Percentiles rank a stretch among this genome's conserved stretches.
phyloP scores from a whole-genome alignment of 495 filamentous ascomycete genomes.

The Massariosphaeria phaeospora region DNA sequence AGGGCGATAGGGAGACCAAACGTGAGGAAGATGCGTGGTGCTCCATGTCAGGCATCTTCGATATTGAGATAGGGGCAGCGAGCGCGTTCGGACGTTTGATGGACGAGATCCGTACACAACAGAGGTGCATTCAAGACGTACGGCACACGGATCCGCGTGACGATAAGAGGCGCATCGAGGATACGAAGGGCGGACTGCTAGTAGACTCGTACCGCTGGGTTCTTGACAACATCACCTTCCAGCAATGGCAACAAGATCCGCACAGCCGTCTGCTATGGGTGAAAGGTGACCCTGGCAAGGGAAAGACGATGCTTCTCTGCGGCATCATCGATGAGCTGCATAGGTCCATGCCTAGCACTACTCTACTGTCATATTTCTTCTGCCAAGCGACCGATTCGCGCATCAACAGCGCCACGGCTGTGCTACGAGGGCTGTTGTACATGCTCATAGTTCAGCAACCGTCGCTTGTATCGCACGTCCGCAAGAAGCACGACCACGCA shows the following conservation, averaged over 20 bases:
- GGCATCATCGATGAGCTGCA: constrained; percentile 23
- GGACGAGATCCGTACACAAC: constrained; percentile 7
- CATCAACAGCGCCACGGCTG: constrained; percentile 37
- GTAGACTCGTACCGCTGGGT: constrained; percentile 46
- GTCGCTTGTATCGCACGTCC: constrained; percentile 38
- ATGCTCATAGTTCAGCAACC: constrained; percentile 39
- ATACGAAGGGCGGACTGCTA: constrained; percentile 43
- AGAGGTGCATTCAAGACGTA: constrained; percentile 16
- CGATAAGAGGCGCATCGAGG: constrained; percentile 43
- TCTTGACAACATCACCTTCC: constrained; percentile 40
- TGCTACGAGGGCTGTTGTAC: constrained; percentile 44
- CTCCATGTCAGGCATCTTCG: constrained; percentile 18
- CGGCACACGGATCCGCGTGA: constrained; percentile 15
- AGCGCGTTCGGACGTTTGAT: constrained; percentile 6
- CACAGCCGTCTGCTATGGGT: neutral
- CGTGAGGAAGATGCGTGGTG: constrained; percentile 9
- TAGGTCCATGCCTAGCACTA: constrained; percentile 7
- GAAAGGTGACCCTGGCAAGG: constrained; percentile 22
- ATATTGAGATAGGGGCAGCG: constrained; percentile 6
- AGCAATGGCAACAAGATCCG: neutral
- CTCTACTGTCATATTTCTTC: constrained; percentile 11
- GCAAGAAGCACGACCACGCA: constrained; percentile 29
- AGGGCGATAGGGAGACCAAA: constrained; percentile 2
- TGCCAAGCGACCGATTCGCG: neutral
- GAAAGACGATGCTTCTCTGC: constrained; percentile 39